A percentile compares a stretch with the other conserved stretches of the same genome.
Evolutionary conservation across 1,139 yeast genomes (phyloP).

Genomic region (Saccharomycopsis hybrid): DNA sequence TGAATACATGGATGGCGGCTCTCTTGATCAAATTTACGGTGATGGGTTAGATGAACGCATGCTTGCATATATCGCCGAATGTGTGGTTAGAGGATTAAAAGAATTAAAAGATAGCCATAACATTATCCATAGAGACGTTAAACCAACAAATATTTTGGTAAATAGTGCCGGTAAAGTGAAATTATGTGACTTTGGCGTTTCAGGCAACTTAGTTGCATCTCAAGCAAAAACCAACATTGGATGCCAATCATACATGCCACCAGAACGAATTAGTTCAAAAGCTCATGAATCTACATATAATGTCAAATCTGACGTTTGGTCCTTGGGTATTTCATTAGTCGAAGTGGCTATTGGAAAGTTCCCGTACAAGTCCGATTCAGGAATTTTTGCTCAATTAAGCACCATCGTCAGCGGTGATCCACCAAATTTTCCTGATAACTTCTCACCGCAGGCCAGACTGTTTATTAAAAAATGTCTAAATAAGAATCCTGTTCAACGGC

Average conservation of each 20-base stretch:
- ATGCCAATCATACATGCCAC: conserved; percentile 98
- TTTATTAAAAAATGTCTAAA: conserved; percentile 77
- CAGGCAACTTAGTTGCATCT: conserved; percentile 92
- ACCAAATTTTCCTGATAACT: conserved; percentile 59
- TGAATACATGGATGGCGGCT: conserved; percentile 98
- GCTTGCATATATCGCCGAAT: conserved; percentile 73
- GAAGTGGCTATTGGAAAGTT: conserved; percentile 89
- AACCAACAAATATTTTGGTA: conserved; percentile 89
- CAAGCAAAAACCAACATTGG: conserved; percentile 96
- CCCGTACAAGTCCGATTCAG: conserved; percentile 93
- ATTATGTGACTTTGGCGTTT: conserved; percentile 93
- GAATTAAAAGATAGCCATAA: conserved; percentile 84
- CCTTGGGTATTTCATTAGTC: conserved; percentile 79
- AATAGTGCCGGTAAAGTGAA: conserved; percentile 80
- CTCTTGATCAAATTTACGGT: conserved; percentile 79
- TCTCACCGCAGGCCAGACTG: conserved; percentile 69
- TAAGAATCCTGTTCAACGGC: conserved; percentile 75
- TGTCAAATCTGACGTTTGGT: conserved; percentile 96
- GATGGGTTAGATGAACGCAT: conserved; percentile 79
- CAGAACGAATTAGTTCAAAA: conserved; percentile 77
- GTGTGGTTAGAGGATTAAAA: conserved; percentile 76
- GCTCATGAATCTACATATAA: conserved; percentile 72
- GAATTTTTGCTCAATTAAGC: conserved; percentile 85
- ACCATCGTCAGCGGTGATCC: conserved; percentile 97
- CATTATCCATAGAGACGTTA: conserved; percentile 94